Evolutionary conservation across 768 basidiomycete genomes (phyloP), one percentile per base, ranked within the genome.

Genomic region (button mushroom (Agaricus bisporus)): DNA sequence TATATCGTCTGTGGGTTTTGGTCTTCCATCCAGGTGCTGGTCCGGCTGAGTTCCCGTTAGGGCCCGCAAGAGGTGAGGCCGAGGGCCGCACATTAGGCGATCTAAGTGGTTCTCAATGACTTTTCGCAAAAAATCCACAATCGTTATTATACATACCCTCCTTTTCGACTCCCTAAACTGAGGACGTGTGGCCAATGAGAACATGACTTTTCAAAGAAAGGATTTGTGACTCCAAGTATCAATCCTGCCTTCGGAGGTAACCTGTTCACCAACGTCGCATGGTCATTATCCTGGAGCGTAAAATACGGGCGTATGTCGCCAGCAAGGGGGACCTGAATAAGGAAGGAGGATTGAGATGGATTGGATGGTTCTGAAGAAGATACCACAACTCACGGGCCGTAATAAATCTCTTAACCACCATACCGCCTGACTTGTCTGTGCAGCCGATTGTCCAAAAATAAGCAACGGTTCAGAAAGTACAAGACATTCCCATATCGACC

Each of bases 251-350:
- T 83, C 0, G 90, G 91, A n/a, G 84, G 80, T 28, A 88, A 80
- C 56, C 85, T 84, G 64, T 91, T 93, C 41, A 97, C 85, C 11
- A 99, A 67, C 1, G 76, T 62, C 3, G 76, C 60, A 58, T 87
- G 83, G 56, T 97, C 94, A n/a, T 78, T 78, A 62, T 98, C 95
- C 65, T 98, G 95, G 61, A 99, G 93, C 14, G 95, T 97, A 59
- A 98, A 89, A 67, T 95, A 99, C 0, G 95, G 95, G 8, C 95
- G 80, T 61, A 91, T 82, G 63, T 99, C 95, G 1, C 82, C 82
- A 0, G 86, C 81, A 7, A 91, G 74, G 3, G 93, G 91, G 28
- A 95, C 84, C 91, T 93, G 17, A 7, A 35, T 18, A 35, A 55
- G 41, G 36, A 38, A 28, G 28, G 46, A 25, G n/a, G n/a, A n/a